These are phyloP conservation scores for Daedalea quercina DNA, from an alignment of 768 basidiomycete species.

Conservation along the genomic window DNA sequence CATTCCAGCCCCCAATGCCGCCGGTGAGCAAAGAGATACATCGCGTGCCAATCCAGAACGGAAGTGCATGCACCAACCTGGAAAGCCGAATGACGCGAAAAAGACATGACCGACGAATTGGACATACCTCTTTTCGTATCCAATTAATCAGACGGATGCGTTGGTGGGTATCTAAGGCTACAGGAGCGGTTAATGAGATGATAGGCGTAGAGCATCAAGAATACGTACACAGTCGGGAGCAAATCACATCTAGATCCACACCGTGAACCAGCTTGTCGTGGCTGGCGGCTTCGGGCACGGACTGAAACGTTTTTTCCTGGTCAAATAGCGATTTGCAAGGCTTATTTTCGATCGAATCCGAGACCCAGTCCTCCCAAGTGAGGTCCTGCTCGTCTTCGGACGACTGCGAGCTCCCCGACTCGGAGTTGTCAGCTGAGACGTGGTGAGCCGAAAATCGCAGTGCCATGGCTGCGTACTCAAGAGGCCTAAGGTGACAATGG, in stretches of 20 bases:
- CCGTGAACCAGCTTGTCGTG: slow-evolving; percentile 56
- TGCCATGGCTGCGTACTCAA: background rate
- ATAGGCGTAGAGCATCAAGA: background rate
- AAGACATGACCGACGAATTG: too few relatives aligned
- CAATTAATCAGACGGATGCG: slow-evolving; percentile 82
- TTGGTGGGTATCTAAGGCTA: slow-evolving; percentile 74
- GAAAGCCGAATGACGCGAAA: too few relatives aligned
- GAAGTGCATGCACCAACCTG: too few relatives aligned
- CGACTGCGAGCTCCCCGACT: slow-evolving; percentile 11
- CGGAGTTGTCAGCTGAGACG: background rate
- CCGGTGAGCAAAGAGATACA: too few relatives aligned
- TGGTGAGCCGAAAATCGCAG: background rate
- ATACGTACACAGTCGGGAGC: slow-evolving; percentile 47
- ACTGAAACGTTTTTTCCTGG: slow-evolving; percentile 44
- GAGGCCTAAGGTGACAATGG: background rate
- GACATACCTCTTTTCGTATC: slow-evolving; percentile 68
- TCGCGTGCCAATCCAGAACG: too few relatives aligned
- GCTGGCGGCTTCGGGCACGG: slow-evolving; percentile 49
- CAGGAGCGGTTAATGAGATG: background rate
- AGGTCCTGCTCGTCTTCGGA: slow-evolving; percentile 38
- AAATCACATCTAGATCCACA: slow-evolving; percentile 53
- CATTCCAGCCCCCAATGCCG: too few relatives aligned
- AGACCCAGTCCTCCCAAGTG: slow-evolving; percentile 77
- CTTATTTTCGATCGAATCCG: slow-evolving; percentile 49
- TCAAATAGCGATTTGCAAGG: slow-evolving; percentile 75